A percentile compares a stretch with the other conserved stretches of the same genome.
Conservation (phyloP, 352 stramenopile genomes). For the Phytopythium kandeliae region DNA sequence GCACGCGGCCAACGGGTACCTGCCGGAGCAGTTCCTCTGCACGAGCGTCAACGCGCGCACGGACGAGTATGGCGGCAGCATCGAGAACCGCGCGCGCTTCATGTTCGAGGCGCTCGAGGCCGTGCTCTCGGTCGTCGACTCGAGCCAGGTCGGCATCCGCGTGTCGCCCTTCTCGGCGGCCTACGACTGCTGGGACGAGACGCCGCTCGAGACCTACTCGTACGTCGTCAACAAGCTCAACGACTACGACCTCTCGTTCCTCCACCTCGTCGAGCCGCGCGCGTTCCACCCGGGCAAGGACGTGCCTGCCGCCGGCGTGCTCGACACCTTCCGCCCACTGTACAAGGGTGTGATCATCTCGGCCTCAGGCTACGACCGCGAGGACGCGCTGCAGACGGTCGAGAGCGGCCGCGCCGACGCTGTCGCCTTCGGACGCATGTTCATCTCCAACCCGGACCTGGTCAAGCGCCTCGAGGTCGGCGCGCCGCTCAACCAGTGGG, state of each 20-base stretch:
- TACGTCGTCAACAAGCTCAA: slow-evolving; percentile 33
- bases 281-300: slow-evolving; percentile 23
- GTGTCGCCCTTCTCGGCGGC: slow-evolving; percentile 30
- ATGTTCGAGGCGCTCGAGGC: slow-evolving; percentile 17
- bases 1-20: slow-evolving; percentile 81
- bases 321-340: slow-evolving; percentile 27
- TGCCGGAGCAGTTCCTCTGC: slow-evolving; percentile 87
- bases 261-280: slow-evolving; percentile 53
- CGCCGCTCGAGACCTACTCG: slow-evolving; percentile 26
- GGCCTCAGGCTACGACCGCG: slow-evolving; percentile 38
- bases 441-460: slow-evolving; percentile 70
- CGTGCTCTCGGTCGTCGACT: slow-evolving; percentile 28
- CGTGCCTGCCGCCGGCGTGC: slow-evolving; percentile 32
- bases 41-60: slow-evolving; percentile 59
- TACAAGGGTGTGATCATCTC: slow-evolving; percentile 53
- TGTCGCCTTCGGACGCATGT: slow-evolving; percentile 53
- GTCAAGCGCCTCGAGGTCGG: slow-evolving; percentile 33
- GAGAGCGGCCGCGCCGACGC: slow-evolving; percentile 29
- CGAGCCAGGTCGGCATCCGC: slow-evolving; percentile 30
- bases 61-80: slow-evolving; percentile 73
- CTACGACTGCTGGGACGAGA: slow-evolving; percentile 33
- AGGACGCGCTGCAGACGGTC: slow-evolving; percentile 25
- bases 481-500: slow-evolving; percentile 31
- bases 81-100: slow-evolving; percentile 74
- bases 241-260: slow-evolving; percentile 32